phyloP scores from a whole-genome alignment of 495 filamentous ascomycete genomes.

The Hyaloscypha variabilis region DNA sequence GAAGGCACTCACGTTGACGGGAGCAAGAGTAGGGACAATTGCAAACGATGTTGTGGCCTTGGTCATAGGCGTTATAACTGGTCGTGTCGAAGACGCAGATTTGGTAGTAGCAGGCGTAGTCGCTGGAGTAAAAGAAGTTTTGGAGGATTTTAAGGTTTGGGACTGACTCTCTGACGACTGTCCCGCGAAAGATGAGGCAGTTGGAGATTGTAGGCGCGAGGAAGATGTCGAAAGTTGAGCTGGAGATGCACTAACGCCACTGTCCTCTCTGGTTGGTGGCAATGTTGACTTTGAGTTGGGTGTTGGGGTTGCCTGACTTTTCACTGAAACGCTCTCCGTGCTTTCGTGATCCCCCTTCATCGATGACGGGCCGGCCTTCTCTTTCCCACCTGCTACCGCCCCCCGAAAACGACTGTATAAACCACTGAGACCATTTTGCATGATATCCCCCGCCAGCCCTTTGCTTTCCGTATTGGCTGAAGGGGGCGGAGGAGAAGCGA shows the following conservation, averaged over 20 bases:
- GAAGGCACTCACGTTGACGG: slow-evolving; percentile 59
- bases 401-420: slow-evolving; percentile 81
- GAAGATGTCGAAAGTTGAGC: slow-evolving; percentile 35
- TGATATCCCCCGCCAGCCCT: slow-evolving; percentile 66
- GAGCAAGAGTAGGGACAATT: slow-evolving; percentile 46
- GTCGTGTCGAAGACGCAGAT: slow-evolving; percentile 34
- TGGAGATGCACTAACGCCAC: slow-evolving; percentile 26
- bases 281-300: slow-evolving; percentile 24
- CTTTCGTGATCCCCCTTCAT: slow-evolving; percentile 30
- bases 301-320: slow-evolving; percentile 25
- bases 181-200: slow-evolving; percentile 30
- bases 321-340: slow-evolving; percentile 21
- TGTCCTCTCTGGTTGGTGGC: slow-evolving; percentile 29
- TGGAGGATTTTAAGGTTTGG: slow-evolving; percentile 31
- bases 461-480: slow-evolving; percentile 64
- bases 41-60: slow-evolving; percentile 41
- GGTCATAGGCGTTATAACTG: slow-evolving; percentile 35
- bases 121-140: slow-evolving; percentile 28
- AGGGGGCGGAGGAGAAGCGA: slow-evolving; percentile 61
- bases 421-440: slow-evolving; percentile 82
- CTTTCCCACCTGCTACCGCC: slow-evolving; percentile 72
- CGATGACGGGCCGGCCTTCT: slow-evolving; percentile 43
- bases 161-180: slow-evolving; percentile 30
- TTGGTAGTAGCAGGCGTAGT: slow-evolving; percentile 32
- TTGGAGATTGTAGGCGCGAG: slow-evolving; percentile 33